These are phyloP conservation scores for Ettlia oleoabundans DNA, from an alignment of 139 green algal species.

Conservation along the genomic window DNA sequence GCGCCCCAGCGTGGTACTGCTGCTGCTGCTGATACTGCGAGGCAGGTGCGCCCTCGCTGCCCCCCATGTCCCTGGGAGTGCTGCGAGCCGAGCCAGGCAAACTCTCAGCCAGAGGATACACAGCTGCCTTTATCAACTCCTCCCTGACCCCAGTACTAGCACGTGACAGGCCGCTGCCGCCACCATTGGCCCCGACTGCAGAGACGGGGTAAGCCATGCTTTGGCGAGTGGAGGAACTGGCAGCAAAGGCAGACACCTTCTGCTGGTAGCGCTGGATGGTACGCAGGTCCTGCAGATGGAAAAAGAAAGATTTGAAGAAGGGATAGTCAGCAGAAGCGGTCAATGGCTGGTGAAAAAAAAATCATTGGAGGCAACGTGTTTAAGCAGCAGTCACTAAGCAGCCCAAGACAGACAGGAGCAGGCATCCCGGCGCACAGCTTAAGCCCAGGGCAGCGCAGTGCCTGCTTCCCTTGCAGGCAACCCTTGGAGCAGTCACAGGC, in stretches of 20 bases:
- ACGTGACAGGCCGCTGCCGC: background rate
- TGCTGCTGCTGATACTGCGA: background rate
- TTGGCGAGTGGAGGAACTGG: background rate
- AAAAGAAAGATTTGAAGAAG: background rate
- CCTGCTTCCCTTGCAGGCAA: no score
- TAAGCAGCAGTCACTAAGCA: no score
- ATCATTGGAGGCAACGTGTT: no score
- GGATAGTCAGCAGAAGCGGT: no score
- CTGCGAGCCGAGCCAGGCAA: background rate
- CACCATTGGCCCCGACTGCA: background rate
- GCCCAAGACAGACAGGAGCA: no score
- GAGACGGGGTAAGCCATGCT: background rate
- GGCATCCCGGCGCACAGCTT: no score
- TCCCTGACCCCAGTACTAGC: background rate
- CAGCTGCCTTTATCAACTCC: background rate
- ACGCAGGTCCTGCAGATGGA: conserved; percentile 15
- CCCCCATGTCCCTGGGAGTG: conserved; percentile 2
- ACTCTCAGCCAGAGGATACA: conserved; percentile 2
- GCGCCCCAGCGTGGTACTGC: conserved; percentile 3
- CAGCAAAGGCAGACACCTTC: conserved; percentile 20
- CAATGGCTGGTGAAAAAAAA: no score
- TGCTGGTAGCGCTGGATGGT: conserved; percentile 23
- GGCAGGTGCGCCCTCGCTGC: background rate
- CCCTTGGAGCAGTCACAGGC: no score
- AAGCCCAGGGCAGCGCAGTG: no score